phyloP scores from a whole-genome alignment of 2,329 filamentous ascomycete species.

The Coleophoma eucalyptorum region DNA sequence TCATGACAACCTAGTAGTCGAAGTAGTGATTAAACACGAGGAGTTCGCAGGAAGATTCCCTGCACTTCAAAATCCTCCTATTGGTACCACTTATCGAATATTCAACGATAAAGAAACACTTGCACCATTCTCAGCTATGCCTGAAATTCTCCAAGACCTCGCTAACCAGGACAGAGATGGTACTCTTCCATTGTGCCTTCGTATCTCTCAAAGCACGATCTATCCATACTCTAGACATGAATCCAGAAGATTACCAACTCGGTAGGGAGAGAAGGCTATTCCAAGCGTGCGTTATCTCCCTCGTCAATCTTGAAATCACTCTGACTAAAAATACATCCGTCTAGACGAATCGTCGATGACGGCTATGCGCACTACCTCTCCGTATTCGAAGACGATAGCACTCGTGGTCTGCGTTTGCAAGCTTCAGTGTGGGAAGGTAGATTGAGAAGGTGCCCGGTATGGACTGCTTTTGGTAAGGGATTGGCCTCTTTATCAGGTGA shows the following conservation, averaged over 20 bases:
- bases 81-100: no score
- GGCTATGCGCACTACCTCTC: constrained; percentile 48
- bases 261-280: constrained; percentile 48
- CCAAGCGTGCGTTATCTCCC: constrained; percentile 44
- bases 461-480: constrained; percentile 57
- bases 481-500: background rate
- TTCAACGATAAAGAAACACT: no score
- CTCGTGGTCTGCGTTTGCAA: constrained; percentile 48
- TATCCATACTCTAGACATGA: constrained; percentile 37
- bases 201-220: constrained; percentile 51
- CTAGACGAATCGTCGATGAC: constrained; percentile 53
- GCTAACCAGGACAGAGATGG: constrained; percentile 41
- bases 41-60: no score
- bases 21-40: no score
- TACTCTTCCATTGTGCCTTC: constrained; percentile 56
- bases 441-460: constrained; percentile 51
- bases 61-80: no score
- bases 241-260: constrained; percentile 42
- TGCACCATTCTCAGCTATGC: background rate
- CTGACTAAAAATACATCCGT: background rate
- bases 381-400: constrained; percentile 47
- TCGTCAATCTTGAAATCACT: background rate
- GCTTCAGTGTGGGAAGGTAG: constrained; percentile 52
- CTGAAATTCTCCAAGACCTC: background rate
- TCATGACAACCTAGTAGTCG: no score